Evolutionary conservation across 306 rosid genomes (phyloP).

Genomic region (Pachyrhizus erosus): DNA sequence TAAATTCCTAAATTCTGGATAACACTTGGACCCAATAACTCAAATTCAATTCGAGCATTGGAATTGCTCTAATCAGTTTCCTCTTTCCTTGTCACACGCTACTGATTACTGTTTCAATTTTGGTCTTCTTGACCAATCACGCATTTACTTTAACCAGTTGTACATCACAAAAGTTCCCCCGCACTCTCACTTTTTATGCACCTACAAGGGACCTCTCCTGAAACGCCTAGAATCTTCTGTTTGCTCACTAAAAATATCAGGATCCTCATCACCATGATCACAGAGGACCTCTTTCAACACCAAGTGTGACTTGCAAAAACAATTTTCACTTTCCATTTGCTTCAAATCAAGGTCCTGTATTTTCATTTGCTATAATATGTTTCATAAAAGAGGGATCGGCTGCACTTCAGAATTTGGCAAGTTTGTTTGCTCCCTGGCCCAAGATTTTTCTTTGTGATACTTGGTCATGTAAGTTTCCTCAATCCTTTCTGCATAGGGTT

Average conservation of each 20-base stretch:
- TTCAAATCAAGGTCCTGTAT: not conserved
- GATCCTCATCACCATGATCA: not conserved
- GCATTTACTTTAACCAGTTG: not conserved
- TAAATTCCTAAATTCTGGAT: too few relatives aligned
- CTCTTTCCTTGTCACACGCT: not conserved
- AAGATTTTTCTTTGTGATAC: not conserved
- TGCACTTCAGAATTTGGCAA: not conserved
- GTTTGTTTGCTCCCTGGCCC: not conserved
- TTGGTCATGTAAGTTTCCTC: slow-evolving; percentile 6
- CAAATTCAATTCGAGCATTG: too few relatives aligned
- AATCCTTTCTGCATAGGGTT: not conserved
- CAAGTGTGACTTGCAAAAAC: not conserved
- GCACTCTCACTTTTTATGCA: not conserved
- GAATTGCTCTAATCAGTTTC: too few relatives aligned
- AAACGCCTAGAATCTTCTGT: not conserved
- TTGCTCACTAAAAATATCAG: not conserved
- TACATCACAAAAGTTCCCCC: not conserved
- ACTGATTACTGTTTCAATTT: not conserved
- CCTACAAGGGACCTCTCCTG: not conserved
- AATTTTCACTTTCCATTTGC: not conserved
- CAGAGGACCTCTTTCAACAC: not conserved
- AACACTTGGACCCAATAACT: too few relatives aligned
- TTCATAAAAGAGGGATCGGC: not conserved
- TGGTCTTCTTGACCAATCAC: not conserved
- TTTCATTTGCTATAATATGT: not conserved